Conservation (phyloP, 2,329 filamentous ascomycete species). For the Xylaria sp. region DNA sequence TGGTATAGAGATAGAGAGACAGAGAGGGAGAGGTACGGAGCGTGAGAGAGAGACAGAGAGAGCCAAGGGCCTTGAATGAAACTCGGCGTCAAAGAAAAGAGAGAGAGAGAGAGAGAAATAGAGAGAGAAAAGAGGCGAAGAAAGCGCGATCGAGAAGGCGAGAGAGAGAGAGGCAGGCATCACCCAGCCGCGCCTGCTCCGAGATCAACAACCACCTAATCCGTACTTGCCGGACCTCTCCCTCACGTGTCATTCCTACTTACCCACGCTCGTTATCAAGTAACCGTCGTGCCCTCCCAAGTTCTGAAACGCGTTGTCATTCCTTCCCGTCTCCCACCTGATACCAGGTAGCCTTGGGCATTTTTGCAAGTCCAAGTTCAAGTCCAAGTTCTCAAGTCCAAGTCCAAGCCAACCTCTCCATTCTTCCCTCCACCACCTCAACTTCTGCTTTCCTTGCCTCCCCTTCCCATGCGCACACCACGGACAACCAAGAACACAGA, state of each 20-base stretch:
- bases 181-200: too few species aligned
- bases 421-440: neutral
- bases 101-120: neutral
- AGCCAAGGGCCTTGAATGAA: too few species aligned
- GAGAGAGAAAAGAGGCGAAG: neutral
- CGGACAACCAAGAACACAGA: neutral
- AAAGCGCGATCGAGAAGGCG: too few species aligned
- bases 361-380: neutral
- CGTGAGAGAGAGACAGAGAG: neutral
- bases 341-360: conserved; percentile 5
- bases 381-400: neutral
- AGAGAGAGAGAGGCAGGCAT: too few species aligned
- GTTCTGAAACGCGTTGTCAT: neutral
- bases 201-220: too few species aligned
- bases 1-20: neutral
- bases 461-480: neutral
- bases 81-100: neutral
- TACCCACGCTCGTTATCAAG: neutral
- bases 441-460: neutral
- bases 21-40: neutral
- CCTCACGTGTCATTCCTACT: conserved; percentile 12
- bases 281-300: neutral
- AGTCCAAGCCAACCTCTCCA: conserved; percentile 1
- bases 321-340: neutral
- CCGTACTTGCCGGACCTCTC: neutral